Base-by-base conservation (phyloP, 2,329 filamentous ascomycete genomes). In the Coleophoma eucalyptorum region DNA sequence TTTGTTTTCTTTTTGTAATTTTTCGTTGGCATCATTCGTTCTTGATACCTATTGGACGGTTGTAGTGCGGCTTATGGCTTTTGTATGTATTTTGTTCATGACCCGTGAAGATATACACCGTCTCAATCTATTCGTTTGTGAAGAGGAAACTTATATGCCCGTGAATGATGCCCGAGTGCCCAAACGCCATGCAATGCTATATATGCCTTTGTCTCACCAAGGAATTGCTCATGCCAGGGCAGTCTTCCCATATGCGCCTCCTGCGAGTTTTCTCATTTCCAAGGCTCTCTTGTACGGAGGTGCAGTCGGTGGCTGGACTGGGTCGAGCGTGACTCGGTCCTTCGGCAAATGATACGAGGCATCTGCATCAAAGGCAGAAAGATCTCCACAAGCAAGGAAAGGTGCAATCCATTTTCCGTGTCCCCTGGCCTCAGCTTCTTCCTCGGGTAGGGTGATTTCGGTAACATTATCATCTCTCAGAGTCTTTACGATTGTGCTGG, bases 311-410 rank as follows among this genome's bases (percentile, higher is more conserved):
- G 93, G 93, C 67, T 97, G 94, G 32, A 99, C 82, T 0, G 94
- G 94, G 66, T 97, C 91, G 45, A 97, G 78, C 59, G 87, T 92
- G 48, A 95, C 81, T 64, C 95, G 83, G 58, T 91, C 88, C 53
- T 92, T 87, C 0, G 94, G 92, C 16, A 99, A 76, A 58, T 88
- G 82, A 69, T 97, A 97, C 4, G 92, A 94, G 4, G 94, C 93
- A 75, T 99, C 94, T 1, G 93, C 91, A 72, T 99, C 94, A 72
- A 92, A 99, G 11, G 90, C 86, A 20, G 91, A 95, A 48, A 99
- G 77, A 70, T 99, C 94, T 43, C 94, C 94, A 67, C 94, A 99
- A n/a, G 94, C 92, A 62, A 99, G 81, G 66, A 99, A 99, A 0
- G 93, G 91, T 3, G 92, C 91, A 60, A 97, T 93, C 91, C 93